Conservation (phyloP, 192 early-diverging fungal genomes). For the Jimgerdemannia flammicorona region DNA sequence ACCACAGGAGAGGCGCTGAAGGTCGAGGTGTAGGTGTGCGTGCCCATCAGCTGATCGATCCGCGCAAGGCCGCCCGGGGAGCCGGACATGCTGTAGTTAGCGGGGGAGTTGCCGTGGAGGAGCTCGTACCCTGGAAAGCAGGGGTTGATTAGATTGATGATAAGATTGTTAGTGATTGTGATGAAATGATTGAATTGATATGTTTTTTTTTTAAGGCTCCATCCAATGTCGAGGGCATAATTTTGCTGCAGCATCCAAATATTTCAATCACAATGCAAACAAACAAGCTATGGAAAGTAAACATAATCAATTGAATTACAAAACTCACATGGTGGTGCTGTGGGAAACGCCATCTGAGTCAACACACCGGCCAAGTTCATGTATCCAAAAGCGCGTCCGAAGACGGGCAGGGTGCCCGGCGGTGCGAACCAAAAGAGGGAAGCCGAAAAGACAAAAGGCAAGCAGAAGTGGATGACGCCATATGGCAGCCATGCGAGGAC, state of each 20-base stretch:
- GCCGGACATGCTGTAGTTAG: conserved; percentile 61
- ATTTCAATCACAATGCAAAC: too few relatives aligned
- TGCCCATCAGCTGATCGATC: conserved; percentile 63
- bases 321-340: conserved; percentile 62
- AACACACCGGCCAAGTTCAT: conserved; percentile 69
- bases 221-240: too few relatives aligned
- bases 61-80: conserved; percentile 64
- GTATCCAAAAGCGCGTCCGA: conserved; percentile 58
- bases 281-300: background rate
- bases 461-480: conserved; percentile 68
- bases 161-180: background rate
- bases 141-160: background rate
- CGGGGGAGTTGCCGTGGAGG: conserved; percentile 56
- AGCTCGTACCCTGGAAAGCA: conserved; percentile 61
- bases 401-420: conserved; percentile 42
- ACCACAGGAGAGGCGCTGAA: conserved; percentile 69
- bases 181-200: background rate
- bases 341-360: conserved; percentile 63
- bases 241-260: too few relatives aligned
- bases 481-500: conserved; percentile 68
- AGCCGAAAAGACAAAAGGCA: conserved; percentile 54
- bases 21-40: conserved; percentile 54
- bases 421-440: conserved; percentile 48
- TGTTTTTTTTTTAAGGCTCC: too few relatives aligned
- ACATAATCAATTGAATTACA: background rate